A percentile compares a stretch with the other conserved stretches of the same genome.
phyloP scores from a whole-genome alignment of 2,329 filamentous ascomycete species.

The Penicillium oxalicum region DNA sequence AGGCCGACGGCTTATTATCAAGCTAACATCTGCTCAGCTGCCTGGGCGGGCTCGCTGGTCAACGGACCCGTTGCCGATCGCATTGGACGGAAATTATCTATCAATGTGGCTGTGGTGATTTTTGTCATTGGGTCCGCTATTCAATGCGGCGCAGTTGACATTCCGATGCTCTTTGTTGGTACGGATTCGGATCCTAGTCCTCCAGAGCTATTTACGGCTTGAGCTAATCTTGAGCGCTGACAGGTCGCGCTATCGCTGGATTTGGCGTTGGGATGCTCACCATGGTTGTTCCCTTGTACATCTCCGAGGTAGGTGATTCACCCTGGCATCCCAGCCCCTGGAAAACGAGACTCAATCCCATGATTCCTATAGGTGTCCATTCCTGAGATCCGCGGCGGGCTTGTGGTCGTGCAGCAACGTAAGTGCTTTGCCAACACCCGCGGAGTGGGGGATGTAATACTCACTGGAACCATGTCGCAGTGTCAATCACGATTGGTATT shows the following conservation, averaged over 20 bases:
- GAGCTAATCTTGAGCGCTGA: background rate
- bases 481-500: slow-evolving; percentile 37
- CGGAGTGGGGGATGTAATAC: background rate
- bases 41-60: slow-evolving; percentile 46
- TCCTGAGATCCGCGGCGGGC: slow-evolving; percentile 33
- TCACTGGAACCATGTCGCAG: slow-evolving; percentile 33
- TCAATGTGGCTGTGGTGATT: slow-evolving; percentile 47
- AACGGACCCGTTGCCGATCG: slow-evolving; percentile 48
- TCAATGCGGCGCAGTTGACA: slow-evolving; percentile 40
- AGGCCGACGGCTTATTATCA: background rate
- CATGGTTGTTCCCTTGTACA: slow-evolving; percentile 50
- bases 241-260: slow-evolving; percentile 42
- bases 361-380: slow-evolving; percentile 33
- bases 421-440: slow-evolving; percentile 1
- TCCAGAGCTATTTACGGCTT: background rate
- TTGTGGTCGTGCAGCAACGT: slow-evolving; percentile 38
- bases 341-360: background rate
- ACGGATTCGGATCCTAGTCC: slow-evolving; percentile 23
- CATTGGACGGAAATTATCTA: slow-evolving; percentile 48
- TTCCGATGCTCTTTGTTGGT: slow-evolving; percentile 42
- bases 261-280: slow-evolving; percentile 40
- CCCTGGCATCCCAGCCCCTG: background rate
- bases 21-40: slow-evolving; percentile 26
- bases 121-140: slow-evolving; percentile 48
- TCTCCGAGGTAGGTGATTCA: slow-evolving; percentile 39